Evolutionary conservation across 2,329 filamentous ascomycete species (phyloP).

Genomic region (Cryphonectria radicalis): DNA sequence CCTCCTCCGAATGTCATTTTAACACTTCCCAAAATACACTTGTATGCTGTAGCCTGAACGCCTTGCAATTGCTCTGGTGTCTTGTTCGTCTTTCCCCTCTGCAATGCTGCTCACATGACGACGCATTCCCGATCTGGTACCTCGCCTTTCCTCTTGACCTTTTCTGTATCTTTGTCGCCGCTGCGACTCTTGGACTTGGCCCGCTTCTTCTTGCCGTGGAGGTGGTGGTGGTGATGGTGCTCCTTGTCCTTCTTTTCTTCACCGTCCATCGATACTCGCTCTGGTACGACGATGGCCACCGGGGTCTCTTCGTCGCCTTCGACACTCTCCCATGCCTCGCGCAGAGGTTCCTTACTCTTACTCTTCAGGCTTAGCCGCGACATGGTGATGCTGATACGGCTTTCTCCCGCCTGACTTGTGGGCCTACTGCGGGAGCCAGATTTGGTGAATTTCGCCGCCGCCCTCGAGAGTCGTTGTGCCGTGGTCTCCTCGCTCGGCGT

Average conservation of each 20-base stretch:
- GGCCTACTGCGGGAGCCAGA: constrained; percentile 56
- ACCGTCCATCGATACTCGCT: constrained; percentile 19
- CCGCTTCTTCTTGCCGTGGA: constrained; percentile 41
- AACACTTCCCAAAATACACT: constrained; percentile 11
- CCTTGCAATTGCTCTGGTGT: constrained; percentile 12
- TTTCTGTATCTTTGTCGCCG: constrained; percentile 38
- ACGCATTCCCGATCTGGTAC: constrained; percentile 52
- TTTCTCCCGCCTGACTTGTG: constrained; percentile 62
- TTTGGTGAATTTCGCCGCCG: constrained; percentile 58
- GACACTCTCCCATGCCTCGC: constrained; percentile 35
- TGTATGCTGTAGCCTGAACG: constrained; percentile 19
- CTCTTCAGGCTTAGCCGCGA: constrained; percentile 58
- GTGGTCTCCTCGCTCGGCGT: constrained; percentile 59
- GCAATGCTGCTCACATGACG: constrained; percentile 46
- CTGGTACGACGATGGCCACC: constrained; percentile 20
- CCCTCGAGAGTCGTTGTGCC: constrained; percentile 59
- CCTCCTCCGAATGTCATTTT: constrained; percentile 14
- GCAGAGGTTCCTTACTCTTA: constrained; percentile 55
- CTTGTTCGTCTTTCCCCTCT: background rate
- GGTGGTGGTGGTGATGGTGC: constrained; percentile 37
- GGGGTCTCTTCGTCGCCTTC: constrained; percentile 29
- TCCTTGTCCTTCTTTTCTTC: constrained; percentile 33
- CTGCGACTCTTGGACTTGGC: constrained; percentile 42
- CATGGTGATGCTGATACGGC: constrained; percentile 61
- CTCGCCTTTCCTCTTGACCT: constrained; percentile 41